A percentile compares a stretch with the other conserved stretches of the same genome.
Evolutionary conservation across 2,329 filamentous ascomycete genomes (phyloP).

Genomic region (Penicillium sp.): DNA sequence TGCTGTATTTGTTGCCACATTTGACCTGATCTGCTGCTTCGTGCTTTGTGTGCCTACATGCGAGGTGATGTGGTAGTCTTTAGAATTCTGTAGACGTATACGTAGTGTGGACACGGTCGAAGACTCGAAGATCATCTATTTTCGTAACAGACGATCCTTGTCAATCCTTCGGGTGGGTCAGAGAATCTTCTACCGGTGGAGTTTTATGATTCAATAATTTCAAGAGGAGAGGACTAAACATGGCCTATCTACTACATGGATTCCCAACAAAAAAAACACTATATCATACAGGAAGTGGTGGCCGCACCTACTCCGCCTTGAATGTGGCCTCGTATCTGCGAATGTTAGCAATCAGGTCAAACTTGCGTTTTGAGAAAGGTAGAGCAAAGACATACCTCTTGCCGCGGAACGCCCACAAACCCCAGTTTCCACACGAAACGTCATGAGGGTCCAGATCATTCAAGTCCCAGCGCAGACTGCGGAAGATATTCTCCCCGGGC

Average conservation of each 20-base stretch:
- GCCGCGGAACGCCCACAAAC: conserved; percentile 92
- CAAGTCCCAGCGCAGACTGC: conserved; percentile 92
- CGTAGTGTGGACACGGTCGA: too few species aligned
- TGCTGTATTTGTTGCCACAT: neutral
- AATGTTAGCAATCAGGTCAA: neutral
- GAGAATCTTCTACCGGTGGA: neutral
- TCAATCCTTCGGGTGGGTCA: neutral
- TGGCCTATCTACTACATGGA: neutral
- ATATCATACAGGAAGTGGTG: conserved; percentile 12
- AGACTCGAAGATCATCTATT: neutral
- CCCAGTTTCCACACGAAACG: conserved; percentile 94
- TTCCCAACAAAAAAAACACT: neutral
- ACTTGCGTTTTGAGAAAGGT: conserved; percentile 2
- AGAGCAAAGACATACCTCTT: conserved; percentile 70
- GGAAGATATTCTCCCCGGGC: conserved; percentile 90
- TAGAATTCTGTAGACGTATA: too few species aligned
- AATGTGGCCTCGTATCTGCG: conserved; percentile 42
- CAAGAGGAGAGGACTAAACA: neutral
- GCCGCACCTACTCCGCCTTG: conserved; percentile 19
- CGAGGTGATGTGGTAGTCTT: too few species aligned
- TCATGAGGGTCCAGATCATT: conserved; percentile 95
- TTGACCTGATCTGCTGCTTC: neutral
- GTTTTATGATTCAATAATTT: neutral
- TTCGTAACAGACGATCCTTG: neutral
- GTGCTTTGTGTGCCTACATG: neutral